Conservation (phyloP, 108 stramenopile genomes). For the Ochromonas danica region DNA sequence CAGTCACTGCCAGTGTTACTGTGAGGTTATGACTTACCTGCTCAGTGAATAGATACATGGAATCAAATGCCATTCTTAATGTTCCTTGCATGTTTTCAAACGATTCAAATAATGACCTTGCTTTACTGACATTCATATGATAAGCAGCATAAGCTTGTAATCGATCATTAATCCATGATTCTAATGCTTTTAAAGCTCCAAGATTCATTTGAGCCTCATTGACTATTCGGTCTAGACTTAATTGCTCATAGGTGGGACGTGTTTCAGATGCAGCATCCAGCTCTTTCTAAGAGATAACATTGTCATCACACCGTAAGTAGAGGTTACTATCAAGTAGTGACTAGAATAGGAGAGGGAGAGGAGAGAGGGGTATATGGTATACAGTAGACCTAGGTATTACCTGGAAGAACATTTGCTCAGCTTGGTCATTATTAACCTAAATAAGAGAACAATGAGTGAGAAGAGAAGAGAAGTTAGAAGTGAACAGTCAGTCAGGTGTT, state of each 20-base stretch:
- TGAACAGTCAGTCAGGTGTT: neutral
- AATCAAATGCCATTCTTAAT: conserved; percentile 4
- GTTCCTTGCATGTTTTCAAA: conserved; percentile 19
- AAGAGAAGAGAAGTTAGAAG: neutral
- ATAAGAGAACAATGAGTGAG: neutral
- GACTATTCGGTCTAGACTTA: conserved; percentile 24
- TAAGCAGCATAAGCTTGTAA: neutral
- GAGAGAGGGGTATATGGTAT: neutral
- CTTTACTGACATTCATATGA: neutral
- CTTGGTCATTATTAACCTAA: conserved; percentile 31
- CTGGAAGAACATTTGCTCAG: conserved; percentile 23
- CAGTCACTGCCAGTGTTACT: no score
- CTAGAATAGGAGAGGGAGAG: neutral
- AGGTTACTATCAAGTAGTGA: neutral
- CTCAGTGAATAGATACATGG: neutral
- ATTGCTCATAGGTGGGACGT: conserved; percentile 25
- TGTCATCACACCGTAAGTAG: neutral
- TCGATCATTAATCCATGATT: neutral
- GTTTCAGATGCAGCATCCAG: conserved; percentile 4
- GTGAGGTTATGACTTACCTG: no score
- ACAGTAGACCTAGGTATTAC: neutral
- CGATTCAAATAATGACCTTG: conserved; percentile 3
- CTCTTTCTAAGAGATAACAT: conserved; percentile 18
- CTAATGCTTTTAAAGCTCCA: conserved; percentile 15
- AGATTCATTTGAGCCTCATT: conserved; percentile 19